These are phyloP conservation scores for Heterobasidion irregulare DNA, from an alignment of 1,284 basidiomycete genomes.

Conservation along the genomic window DNA sequence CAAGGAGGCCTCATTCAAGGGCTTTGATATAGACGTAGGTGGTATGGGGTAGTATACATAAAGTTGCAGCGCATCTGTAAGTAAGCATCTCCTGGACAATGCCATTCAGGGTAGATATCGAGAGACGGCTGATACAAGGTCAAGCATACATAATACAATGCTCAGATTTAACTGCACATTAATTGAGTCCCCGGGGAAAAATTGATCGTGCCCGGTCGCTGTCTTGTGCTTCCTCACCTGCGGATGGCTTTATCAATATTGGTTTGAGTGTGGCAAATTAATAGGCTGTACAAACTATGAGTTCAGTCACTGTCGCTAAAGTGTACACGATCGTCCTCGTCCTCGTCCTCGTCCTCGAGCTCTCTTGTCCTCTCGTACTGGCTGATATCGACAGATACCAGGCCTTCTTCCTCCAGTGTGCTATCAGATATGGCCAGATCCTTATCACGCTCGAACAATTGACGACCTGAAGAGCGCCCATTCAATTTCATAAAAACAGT, in stretches of 20 bases:
- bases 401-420: slow-evolving; percentile 72
- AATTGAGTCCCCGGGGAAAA: too few relatives aligned
- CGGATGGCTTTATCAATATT: too few relatives aligned
- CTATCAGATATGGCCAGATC: slow-evolving; percentile 67
- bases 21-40: slow-evolving; percentile 5
- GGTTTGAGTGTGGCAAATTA: neutral
- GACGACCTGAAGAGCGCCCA: slow-evolving; percentile 55
- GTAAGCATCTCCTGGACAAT: neutral
- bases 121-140: neutral
- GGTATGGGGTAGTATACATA: neutral
- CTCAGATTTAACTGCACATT: neutral
- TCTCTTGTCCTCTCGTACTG: slow-evolving; percentile 72
- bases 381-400: slow-evolving; percentile 77
- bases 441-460: slow-evolving; percentile 80
- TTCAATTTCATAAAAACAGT: neutral
- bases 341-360: slow-evolving; percentile 55
- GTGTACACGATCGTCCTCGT: slow-evolving; percentile 49
- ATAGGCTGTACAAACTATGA: neutral
- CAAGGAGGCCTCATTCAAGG: slow-evolving; percentile 33
- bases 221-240: too few relatives aligned
- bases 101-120: neutral
- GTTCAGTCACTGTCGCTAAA: slow-evolving; percentile 79
- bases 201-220: too few relatives aligned
- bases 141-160: neutral
- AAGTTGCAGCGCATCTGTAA: neutral